Base-by-base conservation (phyloP, 768 basidiomycete species). In the Mycena venus region DNA sequence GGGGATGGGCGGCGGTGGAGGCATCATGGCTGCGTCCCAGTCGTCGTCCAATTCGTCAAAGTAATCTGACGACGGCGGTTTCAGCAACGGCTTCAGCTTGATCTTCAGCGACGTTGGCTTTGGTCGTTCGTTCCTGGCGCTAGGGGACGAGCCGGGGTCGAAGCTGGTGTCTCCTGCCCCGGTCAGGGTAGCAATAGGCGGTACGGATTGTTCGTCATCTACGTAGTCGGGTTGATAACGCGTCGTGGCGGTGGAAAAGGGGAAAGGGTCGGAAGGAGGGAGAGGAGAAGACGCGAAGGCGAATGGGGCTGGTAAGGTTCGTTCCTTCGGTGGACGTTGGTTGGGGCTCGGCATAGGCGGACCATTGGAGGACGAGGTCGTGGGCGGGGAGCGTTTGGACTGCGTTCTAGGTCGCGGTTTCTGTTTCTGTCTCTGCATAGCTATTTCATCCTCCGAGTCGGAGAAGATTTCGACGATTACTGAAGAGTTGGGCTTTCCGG, bases 181-280 rank as follows among this genome's bases (percentile, higher is more conserved):
- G n/a, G 55, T n/a, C 23, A 73, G 75, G 0, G 64, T 62, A 29
- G 59, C 53, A 17, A 77, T 74, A 0, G 75, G 75, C 4, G 75
- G 75, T 17, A 64, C 49, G 11, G 29, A 34, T 4, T 51, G 42
- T 11, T 63, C 72, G 27, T 42, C 61, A 12, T 59, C 61, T 8
- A 42, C 60, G 29, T 55, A n/a, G n/a, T 56, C 62, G 29, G 25
- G 56, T 6, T 53, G 62, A 23, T 75, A 59, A 17, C 34, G 62
- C 6, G 63, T 58, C 27, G 63, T 66, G n/a, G 32, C 58, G 58
- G 72, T 73, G 47, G 72, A 73, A n/a, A 51, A 34, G 32, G 68
- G 64, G n/a, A 76, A 64, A 7, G 75, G 71, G 44, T 73, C 72
- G 53, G 72, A 73, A 11, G 75, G 68, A 27, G 75, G 75, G 6